Evolutionary conservation across 257 asterid genomes (phyloP).

Genomic region (Solanum dulcamara): DNA sequence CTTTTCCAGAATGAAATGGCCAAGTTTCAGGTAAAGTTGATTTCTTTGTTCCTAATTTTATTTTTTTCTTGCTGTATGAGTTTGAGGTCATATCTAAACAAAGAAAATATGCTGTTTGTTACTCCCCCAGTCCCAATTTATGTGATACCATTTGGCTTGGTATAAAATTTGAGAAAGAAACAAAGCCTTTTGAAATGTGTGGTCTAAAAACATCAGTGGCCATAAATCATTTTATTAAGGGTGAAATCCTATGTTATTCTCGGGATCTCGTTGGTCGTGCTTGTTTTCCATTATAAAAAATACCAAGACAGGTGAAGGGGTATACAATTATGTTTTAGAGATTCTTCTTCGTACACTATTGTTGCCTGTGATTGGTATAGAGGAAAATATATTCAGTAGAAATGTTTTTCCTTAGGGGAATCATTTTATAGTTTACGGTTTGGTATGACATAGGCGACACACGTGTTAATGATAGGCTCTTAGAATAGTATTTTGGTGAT

Average conservation of each 20-base stretch:
- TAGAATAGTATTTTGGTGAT: not conserved
- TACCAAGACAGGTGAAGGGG: not conserved
- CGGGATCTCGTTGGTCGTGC: not conserved
- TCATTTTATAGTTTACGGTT: not conserved
- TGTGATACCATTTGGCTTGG: not conserved
- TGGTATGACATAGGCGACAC: not conserved
- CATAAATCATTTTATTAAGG: not conserved
- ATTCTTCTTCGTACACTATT: not conserved
- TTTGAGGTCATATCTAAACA: not conserved
- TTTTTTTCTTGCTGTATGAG: not conserved
- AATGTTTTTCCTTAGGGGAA: not conserved
- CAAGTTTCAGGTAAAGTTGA: constrained; percentile 44
- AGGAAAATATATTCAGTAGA: not conserved
- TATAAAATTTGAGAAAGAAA: not conserved
- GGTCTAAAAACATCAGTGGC: not conserved
- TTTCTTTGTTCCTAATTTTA: not conserved
- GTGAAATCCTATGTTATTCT: not conserved
- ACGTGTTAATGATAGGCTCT: not conserved
- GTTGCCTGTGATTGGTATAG: not conserved
- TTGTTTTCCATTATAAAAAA: not conserved
- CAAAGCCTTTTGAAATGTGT: not conserved
- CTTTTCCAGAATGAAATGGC: constrained; percentile 86
- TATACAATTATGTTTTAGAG: not conserved
- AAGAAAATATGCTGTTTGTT: not conserved
- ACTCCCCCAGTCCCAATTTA: not conserved